Conservation (phyloP, 495 filamentous ascomycete species). For the Penicillium robsamsonii region DNA sequence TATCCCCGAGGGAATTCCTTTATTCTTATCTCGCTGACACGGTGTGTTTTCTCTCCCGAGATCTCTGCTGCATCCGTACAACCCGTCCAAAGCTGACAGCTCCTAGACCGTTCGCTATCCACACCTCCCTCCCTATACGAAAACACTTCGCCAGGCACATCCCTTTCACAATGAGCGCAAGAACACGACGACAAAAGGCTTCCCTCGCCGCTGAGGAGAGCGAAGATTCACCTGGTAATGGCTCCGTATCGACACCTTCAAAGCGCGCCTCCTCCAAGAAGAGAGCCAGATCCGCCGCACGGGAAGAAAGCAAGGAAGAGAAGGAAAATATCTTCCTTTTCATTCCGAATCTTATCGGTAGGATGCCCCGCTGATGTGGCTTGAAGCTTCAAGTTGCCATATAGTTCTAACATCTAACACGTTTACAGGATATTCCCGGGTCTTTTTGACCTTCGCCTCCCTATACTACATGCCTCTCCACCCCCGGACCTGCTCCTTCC, state of each 20-base stretch:
- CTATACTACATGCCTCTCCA: conserved; percentile 99
- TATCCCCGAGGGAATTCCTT: conserved; percentile 5
- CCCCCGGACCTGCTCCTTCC: conserved; percentile 85
- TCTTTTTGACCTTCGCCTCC: conserved; percentile 84
- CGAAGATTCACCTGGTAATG: conserved; percentile 34
- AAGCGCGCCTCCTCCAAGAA: conserved; percentile 28
- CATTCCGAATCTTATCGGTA: conserved; percentile 91
- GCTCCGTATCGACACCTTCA: conserved; percentile 28
- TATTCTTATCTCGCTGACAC: conserved; percentile 4
- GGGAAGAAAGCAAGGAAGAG: conserved; percentile 54
- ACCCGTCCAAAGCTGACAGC: neutral
- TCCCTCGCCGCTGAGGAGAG: conserved; percentile 38
- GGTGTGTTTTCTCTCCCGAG: neutral
- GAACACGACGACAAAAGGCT: conserved; percentile 46
- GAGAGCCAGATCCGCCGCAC: conserved; percentile 20
- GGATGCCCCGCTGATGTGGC: conserved; percentile 13
- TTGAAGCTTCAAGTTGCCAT: neutral
- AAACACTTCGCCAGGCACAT: neutral
- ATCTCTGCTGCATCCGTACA: neutral
- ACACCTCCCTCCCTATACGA: neutral
- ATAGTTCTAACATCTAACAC: conserved; percentile 3
- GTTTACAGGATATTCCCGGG: conserved; percentile 76
- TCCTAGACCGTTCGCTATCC: neutral
- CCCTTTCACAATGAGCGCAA: conserved; percentile 37
- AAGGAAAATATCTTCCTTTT: conserved; percentile 95